Conservation (phyloP, 345 rosid species). For the Aethionema arabicum region DNA sequence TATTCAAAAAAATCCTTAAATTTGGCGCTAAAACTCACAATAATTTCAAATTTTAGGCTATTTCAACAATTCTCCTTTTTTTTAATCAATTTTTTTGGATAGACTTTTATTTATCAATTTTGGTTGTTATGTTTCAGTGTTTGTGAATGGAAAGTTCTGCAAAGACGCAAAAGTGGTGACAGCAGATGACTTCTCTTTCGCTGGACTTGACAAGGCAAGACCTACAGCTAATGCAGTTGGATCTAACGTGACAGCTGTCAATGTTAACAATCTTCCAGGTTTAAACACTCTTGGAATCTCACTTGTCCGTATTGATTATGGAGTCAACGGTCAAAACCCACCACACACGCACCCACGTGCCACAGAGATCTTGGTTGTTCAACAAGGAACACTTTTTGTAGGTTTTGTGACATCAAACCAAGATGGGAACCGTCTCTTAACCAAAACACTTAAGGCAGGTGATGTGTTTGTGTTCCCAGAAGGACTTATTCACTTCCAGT, state of each 20-base stretch:
- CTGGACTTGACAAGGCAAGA: constrained; percentile 14
- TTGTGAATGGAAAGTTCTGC: constrained; percentile 28
- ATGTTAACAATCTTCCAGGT: constrained; percentile 16
- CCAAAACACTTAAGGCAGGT: constrained; percentile 11
- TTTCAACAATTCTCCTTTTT: too few relatives aligned
- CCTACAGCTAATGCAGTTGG: background rate
- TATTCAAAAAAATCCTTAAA: too few relatives aligned
- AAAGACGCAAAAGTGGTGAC: constrained; percentile 26
- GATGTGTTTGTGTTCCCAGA: constrained; percentile 30
- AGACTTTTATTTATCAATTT: background rate
- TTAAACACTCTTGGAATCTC: constrained; percentile 37
- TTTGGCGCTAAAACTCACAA: too few relatives aligned
- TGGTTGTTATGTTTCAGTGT: background rate
- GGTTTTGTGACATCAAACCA: constrained; percentile 31
- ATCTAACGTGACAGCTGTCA: constrained; percentile 5
- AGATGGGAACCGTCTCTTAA: constrained; percentile 23
- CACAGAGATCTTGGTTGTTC: constrained; percentile 27
- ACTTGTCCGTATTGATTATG: constrained; percentile 25
- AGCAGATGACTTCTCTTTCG: constrained; percentile 21
- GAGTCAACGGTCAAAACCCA: constrained; percentile 19
- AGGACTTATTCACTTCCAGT: constrained; percentile 26
- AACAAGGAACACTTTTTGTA: constrained; percentile 17
- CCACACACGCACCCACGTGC: constrained; percentile 43
- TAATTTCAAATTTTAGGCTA: too few relatives aligned
- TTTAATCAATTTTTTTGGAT: background rate